Evolutionary conservation across 2,329 filamentous ascomycete species (phyloP), one percentile per base, ranked within the genome.

Genomic region (Fusarium secorum): DNA sequence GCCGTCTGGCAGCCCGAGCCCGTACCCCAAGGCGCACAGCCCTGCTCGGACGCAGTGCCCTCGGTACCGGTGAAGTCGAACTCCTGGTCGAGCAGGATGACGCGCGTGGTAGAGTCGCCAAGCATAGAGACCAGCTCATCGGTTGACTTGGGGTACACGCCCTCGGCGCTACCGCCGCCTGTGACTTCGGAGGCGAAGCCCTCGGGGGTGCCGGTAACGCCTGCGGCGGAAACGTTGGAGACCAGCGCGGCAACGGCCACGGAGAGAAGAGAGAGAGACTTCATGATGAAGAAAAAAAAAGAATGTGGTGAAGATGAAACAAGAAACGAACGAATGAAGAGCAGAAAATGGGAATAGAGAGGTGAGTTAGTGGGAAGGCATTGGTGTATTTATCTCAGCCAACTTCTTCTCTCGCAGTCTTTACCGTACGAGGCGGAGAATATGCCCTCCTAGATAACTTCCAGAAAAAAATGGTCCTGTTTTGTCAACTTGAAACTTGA

Each of bases 121-220:
- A 91, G 85, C 62, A 80, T 89, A 90, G 82, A 84, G 77, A 86
- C 85, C 53, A 91, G 85, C 84, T 91, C 83, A 35, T 80, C 83
- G 46, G 78, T 88, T 52, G 83, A 86, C n/a, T 77, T 81, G 18
- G 88, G 88, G 72, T 87, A 86, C 11, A 85, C 86, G 38, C 87
- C 78, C n/a, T 83, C 79, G n/a, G 86, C 88, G 49, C 87, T 88
- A 72, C 89, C 89, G 42, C 89, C 89, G 17, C 89, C 89, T n/a
- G 89, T 91, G 22, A 86, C 85, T 46, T 87, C 87, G 64, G 80
- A 78, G 49, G 82, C 82, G 71, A 84, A 83, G 18, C 83, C 83
- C 61, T 83, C 79, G 20, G 83, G 79, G 24, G 79, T 73, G 41
- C 82, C 81, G 13, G 73, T 68, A 26, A 79, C 60, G 28, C 77